Base-by-base conservation (phyloP, 2,329 filamentous ascomycete species). In the Ophiostoma himal-ulmi region DNA sequence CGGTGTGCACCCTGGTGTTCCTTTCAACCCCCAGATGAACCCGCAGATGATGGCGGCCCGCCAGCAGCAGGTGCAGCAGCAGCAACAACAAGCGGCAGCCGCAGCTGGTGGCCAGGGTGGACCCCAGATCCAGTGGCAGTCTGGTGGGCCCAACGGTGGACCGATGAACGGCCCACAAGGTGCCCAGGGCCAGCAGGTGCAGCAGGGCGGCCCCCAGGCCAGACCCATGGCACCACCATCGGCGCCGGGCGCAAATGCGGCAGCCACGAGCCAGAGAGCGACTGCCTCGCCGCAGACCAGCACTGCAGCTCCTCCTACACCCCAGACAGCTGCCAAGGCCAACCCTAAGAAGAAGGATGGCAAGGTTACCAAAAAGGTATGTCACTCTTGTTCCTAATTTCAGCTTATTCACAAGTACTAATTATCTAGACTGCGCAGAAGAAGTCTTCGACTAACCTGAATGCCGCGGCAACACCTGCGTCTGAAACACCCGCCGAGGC, bases 261-360 rank as follows among this genome's bases (percentile, higher is more conserved):
- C 79, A 3, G 78, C 80, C n/a, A 82, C 82, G 70, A 84, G 83
- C 74, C 82, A 83, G 70, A 85, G 86, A 75, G 84, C 82, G 70
- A 83, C 87, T 17, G 86, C 85, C 14, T 89, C 88, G 22, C 88
- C 88, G 34, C 88, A 89, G 75, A 85, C 86, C 74, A 85, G 84
- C 73, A 87, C 84, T 71, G 85, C 87, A 7, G 90, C 89, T 48
- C 91, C 92, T 0, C 91, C 91, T 1, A 95, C 92, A 4, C 92
- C 92, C 1, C 89, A 87, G 68, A 90, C 92, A 77, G 79, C 83
- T 1, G 89, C 88, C 77, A 94, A 94, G 82, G 80, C 89, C 4
- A 88, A 87, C 44, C 90, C 91, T 0, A 93, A 92, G 79, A 94
- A 94, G 85, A 91, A 92, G 82, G 87, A 88, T 41, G 82, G 81